phyloP scores from a whole-genome alignment of 345 rosid species.

The Lepidium didymum region DNA sequence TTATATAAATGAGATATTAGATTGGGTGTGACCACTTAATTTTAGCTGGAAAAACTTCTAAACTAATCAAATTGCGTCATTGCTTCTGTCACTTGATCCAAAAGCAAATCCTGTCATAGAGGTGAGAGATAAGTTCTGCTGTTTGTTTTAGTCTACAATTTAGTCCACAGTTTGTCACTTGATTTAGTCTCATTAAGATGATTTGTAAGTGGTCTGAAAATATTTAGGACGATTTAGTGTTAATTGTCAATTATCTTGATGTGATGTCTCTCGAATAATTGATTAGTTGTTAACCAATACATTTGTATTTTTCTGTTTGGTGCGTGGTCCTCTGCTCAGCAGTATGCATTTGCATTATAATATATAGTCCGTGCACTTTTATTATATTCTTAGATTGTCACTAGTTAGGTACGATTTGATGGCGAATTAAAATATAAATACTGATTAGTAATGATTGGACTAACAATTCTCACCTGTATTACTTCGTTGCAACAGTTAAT shows the following conservation, averaged over 20 bases:
- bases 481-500: neutral
- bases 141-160: neutral
- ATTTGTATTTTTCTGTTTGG: constrained; percentile 5
- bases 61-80: constrained; percentile 8
- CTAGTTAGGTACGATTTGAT: neutral
- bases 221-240: neutral
- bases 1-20: neutral
- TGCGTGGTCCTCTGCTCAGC: constrained; percentile 7
- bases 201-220: neutral
- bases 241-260: neutral
- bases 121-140: neutral
- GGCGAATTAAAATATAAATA: neutral
- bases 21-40: constrained; percentile 4
- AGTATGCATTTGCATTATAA: neutral
- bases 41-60: neutral
- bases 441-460: neutral
- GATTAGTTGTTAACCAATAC: neutral
- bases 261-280: constrained; percentile 6
- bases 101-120: neutral
- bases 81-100: constrained; percentile 17
- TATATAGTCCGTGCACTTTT: neutral
- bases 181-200: neutral
- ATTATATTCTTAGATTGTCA: neutral
- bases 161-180: too few relatives aligned
- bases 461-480: neutral